Base-by-base conservation (phyloP, 371 early-diverging fungal genomes). In the Conidiobolus incongruus region DNA sequence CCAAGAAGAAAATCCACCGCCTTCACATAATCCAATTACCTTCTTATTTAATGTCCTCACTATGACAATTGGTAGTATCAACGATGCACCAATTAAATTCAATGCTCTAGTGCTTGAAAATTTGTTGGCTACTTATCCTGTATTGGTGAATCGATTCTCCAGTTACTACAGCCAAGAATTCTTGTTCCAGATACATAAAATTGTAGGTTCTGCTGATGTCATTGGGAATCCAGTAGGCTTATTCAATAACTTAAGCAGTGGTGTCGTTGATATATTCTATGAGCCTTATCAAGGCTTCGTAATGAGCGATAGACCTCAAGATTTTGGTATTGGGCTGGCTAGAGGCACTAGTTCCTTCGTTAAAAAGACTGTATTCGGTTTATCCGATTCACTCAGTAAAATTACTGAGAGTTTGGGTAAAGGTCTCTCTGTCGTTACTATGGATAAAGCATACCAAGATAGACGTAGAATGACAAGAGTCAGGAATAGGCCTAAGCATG, bases 201-300 rank as follows among this genome's bases (percentile, higher is more conserved):
- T 98, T 32, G 63, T 96, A 5, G 98, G 98, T 1, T 89, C 93
- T 10, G 95, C 92, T 4, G 96, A 98, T 52, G 72, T 96, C 46
- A 63, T 96, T 33, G 98, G 98, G 20, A 98, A 98, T 52, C 98
- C 98, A 0, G 92, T 95, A 0, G 95, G 96, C 0, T 58, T 98
- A 21, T 96, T 95, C 55, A 91, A 71, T 59, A 94, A 74, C 46
- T 63, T 98, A 33, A 80, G 84, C 46, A 87, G 90, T 0, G 98
- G 97, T 5, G 92, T 95, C 0, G 69, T 72, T 0, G 95, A 93
- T 52, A 69, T 96, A 38, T 98, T 96, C 58, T 96, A 95, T 59
- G 96, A 97, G 49, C 96, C 98, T 0, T 81, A 83, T 65, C 87
- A 91, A 62, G 98, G 98, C 1, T 76, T 95, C 40, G 77, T 91